Evolutionary conservation across 352 stramenopile genomes (phyloP).

Genomic region (Blastocystis sp.): DNA sequence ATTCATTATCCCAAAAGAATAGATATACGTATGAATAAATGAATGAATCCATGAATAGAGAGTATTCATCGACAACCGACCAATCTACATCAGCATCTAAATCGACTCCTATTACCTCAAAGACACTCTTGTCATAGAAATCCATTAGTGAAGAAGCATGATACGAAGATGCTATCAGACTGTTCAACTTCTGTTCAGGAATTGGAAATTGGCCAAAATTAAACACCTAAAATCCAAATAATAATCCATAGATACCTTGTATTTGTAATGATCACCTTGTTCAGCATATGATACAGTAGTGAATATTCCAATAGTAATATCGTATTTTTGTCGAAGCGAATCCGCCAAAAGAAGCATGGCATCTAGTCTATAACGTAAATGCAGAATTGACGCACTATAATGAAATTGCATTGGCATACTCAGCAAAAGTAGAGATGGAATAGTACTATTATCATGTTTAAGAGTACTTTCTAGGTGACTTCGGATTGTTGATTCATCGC

Average conservation of each 20-base stretch:
- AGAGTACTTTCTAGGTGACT: neutral
- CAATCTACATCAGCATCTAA: neutral
- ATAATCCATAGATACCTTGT: neutral
- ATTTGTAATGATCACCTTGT: neutral
- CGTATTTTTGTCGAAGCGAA: neutral
- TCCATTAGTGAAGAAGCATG: neutral
- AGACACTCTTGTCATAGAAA: slow-evolving; percentile 25
- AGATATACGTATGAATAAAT: neutral
- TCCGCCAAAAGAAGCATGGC: slow-evolving; percentile 30
- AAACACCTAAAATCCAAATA: neutral
- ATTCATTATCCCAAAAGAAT: neutral
- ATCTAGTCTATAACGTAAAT: neutral
- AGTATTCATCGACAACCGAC: neutral
- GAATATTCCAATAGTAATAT: slow-evolving; percentile 52
- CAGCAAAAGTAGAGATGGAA: neutral
- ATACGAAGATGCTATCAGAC: slow-evolving; percentile 15
- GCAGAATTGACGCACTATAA: slow-evolving; percentile 1
- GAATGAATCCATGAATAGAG: neutral
- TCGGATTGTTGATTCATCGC: neutral
- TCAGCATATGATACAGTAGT: neutral
- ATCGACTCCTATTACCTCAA: neutral
- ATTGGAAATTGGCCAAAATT: slow-evolving; percentile 35
- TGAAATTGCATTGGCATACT: slow-evolving; percentile 16
- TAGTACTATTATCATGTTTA: neutral
- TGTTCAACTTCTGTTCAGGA: neutral